Evolutionary conservation across 2,329 filamentous ascomycete genomes (phyloP).

Genomic region (Blumeriella jaapii): DNA sequence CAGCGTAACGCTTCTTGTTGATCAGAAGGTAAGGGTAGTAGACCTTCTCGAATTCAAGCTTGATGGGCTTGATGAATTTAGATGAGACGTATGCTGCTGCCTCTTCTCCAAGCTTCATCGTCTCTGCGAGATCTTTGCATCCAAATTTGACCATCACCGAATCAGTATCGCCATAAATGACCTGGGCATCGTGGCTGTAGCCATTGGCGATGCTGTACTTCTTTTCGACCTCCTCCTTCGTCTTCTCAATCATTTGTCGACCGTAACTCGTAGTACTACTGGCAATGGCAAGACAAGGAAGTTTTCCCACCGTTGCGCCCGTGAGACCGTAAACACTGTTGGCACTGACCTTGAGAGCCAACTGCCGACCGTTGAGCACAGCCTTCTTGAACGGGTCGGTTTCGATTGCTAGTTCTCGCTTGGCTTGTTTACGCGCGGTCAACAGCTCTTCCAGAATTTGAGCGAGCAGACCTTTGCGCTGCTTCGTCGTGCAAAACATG

Average conservation of each 20-base stretch:
- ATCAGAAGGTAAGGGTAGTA: conserved; percentile 97
- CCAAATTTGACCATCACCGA: conserved; percentile 99
- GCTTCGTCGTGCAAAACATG: conserved; percentile 77
- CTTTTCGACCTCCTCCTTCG: conserved; percentile 87
- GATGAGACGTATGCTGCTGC: conserved; percentile 78
- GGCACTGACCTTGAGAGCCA: conserved; percentile 91
- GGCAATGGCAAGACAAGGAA: conserved; percentile 89
- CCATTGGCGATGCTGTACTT: conserved; percentile 89
- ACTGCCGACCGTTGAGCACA: conserved; percentile 89
- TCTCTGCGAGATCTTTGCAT: conserved; percentile 70
- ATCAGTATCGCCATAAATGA: conserved; percentile 98
- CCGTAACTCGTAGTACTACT: conserved; percentile 96
- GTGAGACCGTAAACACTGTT: conserved; percentile 98
- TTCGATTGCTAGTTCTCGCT: conserved; percentile 76
- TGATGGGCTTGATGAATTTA: conserved; percentile 95
- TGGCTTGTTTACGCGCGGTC: conserved; percentile 85
- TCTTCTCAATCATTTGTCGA: conserved; percentile 97
- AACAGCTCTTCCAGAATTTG: conserved; percentile 94
- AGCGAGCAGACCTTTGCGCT: conserved; percentile 81
- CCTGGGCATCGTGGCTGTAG: conserved; percentile 86
- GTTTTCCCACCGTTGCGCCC: conserved; percentile 88
- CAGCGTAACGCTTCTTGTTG: conserved; percentile 99
- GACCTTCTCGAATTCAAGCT: conserved; percentile 98
- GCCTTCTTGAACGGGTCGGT: conserved; percentile 97
- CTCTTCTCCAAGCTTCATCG: conserved; percentile 93